phyloP scores from a whole-genome alignment of 345 rosid genomes.

The Jatropha curcas region DNA sequence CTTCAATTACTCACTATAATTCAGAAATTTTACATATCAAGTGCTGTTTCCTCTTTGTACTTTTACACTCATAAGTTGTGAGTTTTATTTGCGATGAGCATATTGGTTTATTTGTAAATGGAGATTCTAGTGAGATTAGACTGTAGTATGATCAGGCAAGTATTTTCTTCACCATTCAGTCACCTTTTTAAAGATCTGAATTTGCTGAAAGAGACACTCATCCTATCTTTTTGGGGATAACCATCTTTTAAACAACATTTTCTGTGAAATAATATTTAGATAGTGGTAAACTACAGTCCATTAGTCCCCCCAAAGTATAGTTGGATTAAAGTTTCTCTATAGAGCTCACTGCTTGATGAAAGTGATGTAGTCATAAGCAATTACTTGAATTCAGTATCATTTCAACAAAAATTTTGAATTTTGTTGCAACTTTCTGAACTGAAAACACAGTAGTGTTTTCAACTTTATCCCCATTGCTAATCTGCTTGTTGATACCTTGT shows the following conservation, averaged over 20 bases:
- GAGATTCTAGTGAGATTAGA: neutral
- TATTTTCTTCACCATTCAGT: neutral
- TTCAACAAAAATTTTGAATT: neutral
- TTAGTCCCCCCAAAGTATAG: neutral
- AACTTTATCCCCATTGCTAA: neutral
- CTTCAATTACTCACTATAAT: neutral
- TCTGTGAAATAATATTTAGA: neutral
- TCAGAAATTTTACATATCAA: neutral
- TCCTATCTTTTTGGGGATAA: neutral
- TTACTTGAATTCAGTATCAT: neutral
- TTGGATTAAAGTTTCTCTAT: neutral
- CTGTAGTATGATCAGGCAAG: neutral
- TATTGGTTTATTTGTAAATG: neutral
- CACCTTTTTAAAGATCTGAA: too few species aligned
- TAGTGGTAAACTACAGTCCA: neutral
- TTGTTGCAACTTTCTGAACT: neutral
- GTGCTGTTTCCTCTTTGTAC: neutral
- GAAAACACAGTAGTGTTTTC: neutral
- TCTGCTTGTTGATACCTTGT: neutral
- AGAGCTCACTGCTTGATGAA: neutral
- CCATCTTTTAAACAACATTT: too few species aligned
- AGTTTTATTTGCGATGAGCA: neutral
- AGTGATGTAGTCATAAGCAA: neutral
- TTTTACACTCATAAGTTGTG: neutral
- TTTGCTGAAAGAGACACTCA: constrained; percentile 3